phyloP scores from a whole-genome alignment of 2,329 filamentous ascomycete species.

The Sarocladium kiliense region DNA sequence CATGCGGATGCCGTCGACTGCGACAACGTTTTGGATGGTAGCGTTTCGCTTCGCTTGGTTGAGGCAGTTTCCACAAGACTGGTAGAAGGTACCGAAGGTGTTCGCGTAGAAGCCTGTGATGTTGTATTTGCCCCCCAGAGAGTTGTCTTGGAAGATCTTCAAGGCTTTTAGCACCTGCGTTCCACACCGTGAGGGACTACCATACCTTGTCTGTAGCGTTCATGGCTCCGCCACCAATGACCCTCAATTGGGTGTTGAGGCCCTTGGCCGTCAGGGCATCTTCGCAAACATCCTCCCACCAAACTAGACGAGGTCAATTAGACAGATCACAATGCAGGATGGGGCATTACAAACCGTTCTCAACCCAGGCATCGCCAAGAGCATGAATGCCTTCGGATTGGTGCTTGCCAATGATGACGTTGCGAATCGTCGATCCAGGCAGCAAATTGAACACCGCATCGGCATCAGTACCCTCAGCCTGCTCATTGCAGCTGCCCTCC shows the following conservation, averaged over 20 bases:
- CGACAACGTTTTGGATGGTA: constrained; percentile 23
- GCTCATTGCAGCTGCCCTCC: constrained; percentile 35
- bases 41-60: constrained; percentile 17
- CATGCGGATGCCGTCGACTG: constrained; percentile 15
- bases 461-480: constrained; percentile 35
- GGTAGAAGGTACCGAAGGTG: constrained; percentile 23
- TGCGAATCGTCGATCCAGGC: constrained; percentile 29
- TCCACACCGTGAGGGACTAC: not conserved
- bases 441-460: constrained; percentile 34
- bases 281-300: constrained; percentile 26
- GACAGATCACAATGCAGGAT: not conserved
- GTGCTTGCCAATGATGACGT: constrained; percentile 33
- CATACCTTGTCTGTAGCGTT: constrained; percentile 24
- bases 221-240: constrained; percentile 22
- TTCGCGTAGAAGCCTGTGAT: constrained; percentile 25
- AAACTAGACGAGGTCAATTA: constrained; percentile 14
- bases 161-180: not conserved
- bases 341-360: constrained; percentile 18
- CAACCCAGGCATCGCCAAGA: constrained; percentile 23
- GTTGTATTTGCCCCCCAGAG: constrained; percentile 24
- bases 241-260: constrained; percentile 22
- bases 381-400: constrained; percentile 28
- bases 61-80: constrained; percentile 23
- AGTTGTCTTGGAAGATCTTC: constrained; percentile 25
- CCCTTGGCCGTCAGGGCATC: constrained; percentile 23